phyloP scores from a whole-genome alignment of 176 grass and related monocot species.

The Aegilops tauschii region DNA sequence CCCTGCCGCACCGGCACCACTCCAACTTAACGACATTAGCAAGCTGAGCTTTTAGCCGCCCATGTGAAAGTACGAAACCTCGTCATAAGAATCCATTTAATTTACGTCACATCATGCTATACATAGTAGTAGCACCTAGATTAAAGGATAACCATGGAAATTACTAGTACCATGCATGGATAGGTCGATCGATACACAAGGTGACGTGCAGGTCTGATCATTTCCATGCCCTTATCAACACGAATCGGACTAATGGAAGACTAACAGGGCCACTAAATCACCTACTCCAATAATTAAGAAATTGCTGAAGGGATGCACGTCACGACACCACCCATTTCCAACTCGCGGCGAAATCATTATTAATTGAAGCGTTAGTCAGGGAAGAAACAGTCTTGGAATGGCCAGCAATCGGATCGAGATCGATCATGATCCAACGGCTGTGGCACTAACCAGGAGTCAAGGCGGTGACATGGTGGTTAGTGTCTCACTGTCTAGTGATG shows the following conservation, averaged over 20 bases:
- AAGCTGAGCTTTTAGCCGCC: not conserved
- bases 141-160: not conserved
- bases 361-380: not conserved
- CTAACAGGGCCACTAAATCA: not conserved
- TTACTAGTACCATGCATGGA: not conserved
- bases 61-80: not conserved
- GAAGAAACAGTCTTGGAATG: not conserved
- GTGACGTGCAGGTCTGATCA: slow-evolving; percentile 21
- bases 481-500: not conserved
- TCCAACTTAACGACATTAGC: not conserved
- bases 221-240: not conserved
- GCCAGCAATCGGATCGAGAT: not conserved
- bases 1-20: too few species aligned
- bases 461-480: slow-evolving; percentile 4
- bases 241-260: slow-evolving; percentile 19
- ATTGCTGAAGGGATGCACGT: not conserved
- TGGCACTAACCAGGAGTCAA: not conserved
- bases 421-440: not conserved
- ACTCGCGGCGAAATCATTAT: not conserved
- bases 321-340: not conserved
- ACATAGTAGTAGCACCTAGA: not conserved
- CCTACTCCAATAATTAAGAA: not conserved
- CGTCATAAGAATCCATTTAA: not conserved
- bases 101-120: not conserved
- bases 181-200: slow-evolving; percentile 8